Evolutionary conservation across 2,329 filamentous ascomycete genomes (phyloP).

Genomic region (Mycosphaerella arachidis): DNA sequence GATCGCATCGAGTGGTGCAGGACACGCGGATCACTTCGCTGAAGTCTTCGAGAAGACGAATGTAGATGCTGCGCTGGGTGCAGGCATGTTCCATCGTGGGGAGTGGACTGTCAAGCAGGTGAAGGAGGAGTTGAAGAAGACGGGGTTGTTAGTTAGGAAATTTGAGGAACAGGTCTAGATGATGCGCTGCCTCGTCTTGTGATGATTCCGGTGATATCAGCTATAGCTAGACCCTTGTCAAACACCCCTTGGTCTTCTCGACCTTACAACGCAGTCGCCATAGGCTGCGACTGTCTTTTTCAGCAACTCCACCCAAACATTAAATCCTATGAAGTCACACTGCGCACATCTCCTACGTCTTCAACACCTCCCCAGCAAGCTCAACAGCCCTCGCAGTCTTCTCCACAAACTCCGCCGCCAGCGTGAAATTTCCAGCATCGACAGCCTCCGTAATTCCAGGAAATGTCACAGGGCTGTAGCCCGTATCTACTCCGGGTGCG

Average conservation of each 20-base stretch:
- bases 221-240: not conserved
- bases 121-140: constrained; percentile 70
- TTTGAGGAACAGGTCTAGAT: constrained; percentile 57
- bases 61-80: constrained; percentile 89
- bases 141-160: constrained; percentile 72
- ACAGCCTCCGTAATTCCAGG: constrained; percentile 55
- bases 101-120: constrained; percentile 95
- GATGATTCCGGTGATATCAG: not conserved
- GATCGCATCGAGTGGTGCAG: constrained; percentile 89
- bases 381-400: constrained; percentile 19
- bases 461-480: constrained; percentile 69
- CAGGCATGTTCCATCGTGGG: constrained; percentile 94
- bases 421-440: constrained; percentile 19
- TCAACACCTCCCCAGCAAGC: constrained; percentile 19
- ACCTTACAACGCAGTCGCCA: no score
- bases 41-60: constrained; percentile 83
- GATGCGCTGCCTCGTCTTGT: not conserved
- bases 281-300: no score
- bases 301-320: no score
- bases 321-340: not conserved
- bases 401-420: constrained; percentile 17
- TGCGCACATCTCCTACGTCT: constrained; percentile 4
- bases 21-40: constrained; percentile 78
- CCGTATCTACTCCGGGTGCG: constrained; percentile 41
- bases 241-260: not conserved